Evolutionary conservation across 1,284 basidiomycete species (phyloP), one percentile per base, ranked within the genome.

Genomic region (Mycosarcoma maydis): DNA sequence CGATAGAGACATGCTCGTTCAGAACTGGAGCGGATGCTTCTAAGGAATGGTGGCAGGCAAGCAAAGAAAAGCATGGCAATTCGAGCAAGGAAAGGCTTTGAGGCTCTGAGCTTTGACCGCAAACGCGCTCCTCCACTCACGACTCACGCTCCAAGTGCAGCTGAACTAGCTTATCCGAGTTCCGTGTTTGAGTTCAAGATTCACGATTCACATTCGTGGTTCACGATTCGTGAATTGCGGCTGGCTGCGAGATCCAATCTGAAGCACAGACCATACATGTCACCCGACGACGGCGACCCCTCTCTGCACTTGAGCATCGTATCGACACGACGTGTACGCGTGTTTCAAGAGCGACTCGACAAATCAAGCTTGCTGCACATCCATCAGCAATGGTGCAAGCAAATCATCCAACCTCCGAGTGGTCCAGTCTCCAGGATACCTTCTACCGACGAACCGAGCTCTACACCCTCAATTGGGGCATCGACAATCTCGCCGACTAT

Each of bases 381-480:
- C 13, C 17, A 30, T n/a, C 45, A 22, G 37, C 20, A 6, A 70
- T 70, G 67, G 67, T 70, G 40, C 52, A 56, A 34, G 42, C 57
- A 17, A 46, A 51, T 20, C 73, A 75, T 32, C 75, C 75, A 11
- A 74, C 72, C 24, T 46, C 59, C 36, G 77, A 79, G 52, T 80
- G 77, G 76, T 62, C 75, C 29, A 64, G 62, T 29, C 64, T 80
- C 16, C 75, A 75, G 27, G 66, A 76, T 38, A 80, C 80, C 46
- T 83, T 78, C 68, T 87, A 86, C 68, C 83, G 86, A 33, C 84
- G 90, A 49, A 88, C 92, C 59, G 90, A 91, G 71, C 85, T 94
- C 17, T 98, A 98, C 81, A 87, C 89, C 3, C 88, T 94, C 67
- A 85, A 88, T 14, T 94, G 91, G 80, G 90, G 90, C 72, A 84